Conservation (phyloP, 2,329 filamentous ascomycete genomes). For the Amesomyces nigricolor region DNA sequence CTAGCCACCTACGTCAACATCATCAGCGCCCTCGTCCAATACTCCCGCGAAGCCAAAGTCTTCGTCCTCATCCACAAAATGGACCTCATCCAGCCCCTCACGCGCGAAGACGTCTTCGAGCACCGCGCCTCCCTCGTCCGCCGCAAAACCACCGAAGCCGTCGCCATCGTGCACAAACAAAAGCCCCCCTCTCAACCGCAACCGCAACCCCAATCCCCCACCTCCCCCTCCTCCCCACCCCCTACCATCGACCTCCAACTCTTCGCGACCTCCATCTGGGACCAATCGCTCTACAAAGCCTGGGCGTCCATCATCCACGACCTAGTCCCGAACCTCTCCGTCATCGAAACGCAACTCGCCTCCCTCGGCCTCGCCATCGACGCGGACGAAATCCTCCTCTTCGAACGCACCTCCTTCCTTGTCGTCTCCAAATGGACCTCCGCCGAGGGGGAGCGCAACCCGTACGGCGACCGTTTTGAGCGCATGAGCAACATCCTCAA, state of each 20-base stretch:
- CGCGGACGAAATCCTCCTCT: slow-evolving; percentile 88
- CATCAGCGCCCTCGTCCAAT: slow-evolving; percentile 81
- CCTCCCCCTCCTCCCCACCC: slow-evolving; percentile 3
- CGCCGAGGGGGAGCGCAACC: slow-evolving; percentile 68
- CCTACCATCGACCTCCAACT: slow-evolving; percentile 65
- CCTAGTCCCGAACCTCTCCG: slow-evolving; percentile 84
- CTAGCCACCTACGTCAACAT: slow-evolving; percentile 88
- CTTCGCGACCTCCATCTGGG: slow-evolving; percentile 96
- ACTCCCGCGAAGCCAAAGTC: slow-evolving; percentile 72
- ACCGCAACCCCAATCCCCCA: slow-evolving; percentile 18
- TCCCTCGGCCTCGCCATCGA: slow-evolving; percentile 80
- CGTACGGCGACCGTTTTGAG: slow-evolving; percentile 88
- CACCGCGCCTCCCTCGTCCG: slow-evolving; percentile 74
- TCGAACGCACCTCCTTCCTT: slow-evolving; percentile 92
- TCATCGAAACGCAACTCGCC: slow-evolving; percentile 80
- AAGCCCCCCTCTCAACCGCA: slow-evolving; percentile 18
- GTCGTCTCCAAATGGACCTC: slow-evolving; percentile 91
- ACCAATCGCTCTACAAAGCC: slow-evolving; percentile 94
- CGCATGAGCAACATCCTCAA: slow-evolving; percentile 95
- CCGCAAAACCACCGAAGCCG: slow-evolving; percentile 59
- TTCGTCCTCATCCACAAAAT: slow-evolving; percentile 99
- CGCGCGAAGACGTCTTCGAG: slow-evolving; percentile 76
- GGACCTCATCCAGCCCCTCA: slow-evolving; percentile 80
- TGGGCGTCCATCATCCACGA: slow-evolving; percentile 99
- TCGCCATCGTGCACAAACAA: slow-evolving; percentile 33